phyloP scores from a whole-genome alignment of 1,284 basidiomycete genomes.

The Thelephora terrestris region DNA sequence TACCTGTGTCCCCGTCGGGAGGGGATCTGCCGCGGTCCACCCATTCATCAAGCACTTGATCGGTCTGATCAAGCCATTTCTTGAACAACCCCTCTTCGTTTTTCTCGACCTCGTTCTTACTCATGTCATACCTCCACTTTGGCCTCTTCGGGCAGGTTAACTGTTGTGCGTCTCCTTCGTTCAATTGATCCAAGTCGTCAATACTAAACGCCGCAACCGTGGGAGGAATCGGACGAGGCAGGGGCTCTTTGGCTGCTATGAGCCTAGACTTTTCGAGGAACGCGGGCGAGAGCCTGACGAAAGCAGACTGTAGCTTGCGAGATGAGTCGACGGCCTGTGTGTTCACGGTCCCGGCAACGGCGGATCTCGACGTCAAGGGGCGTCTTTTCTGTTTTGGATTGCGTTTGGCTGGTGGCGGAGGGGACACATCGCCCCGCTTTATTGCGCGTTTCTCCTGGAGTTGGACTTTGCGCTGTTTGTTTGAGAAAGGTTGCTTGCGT shows the following conservation, averaged over 20 bases:
- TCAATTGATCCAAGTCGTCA: conserved; percentile 11
- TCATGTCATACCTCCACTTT: conserved; percentile 76
- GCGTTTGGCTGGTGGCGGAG: conserved; percentile 30
- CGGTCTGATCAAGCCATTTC: conserved; percentile 63
- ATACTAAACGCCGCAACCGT: conserved; percentile 31
- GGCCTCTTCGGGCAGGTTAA: conserved; percentile 61
- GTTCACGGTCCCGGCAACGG: conserved; percentile 5
- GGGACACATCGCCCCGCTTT: conserved; percentile 61
- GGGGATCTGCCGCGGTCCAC: conserved; percentile 8
- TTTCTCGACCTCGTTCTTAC: conserved; percentile 76
- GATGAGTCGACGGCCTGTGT: conserved; percentile 29
- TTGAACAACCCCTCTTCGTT: conserved; percentile 76
- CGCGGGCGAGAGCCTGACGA: conserved; percentile 49
- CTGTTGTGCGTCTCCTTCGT: conserved; percentile 21
- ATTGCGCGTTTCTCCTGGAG: conserved; percentile 69
- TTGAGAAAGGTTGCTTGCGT: conserved; percentile 49
- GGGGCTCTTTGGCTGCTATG: conserved; percentile 42
- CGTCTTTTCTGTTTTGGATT: conserved; percentile 15
- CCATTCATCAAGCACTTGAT: conserved; percentile 48
- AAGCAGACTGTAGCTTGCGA: conserved; percentile 59
- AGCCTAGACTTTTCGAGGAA: conserved; percentile 57
- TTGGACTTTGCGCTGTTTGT: conserved; percentile 62
- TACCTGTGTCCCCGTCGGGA: background rate
- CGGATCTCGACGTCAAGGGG: conserved; percentile 16
- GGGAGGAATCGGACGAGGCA: conserved; percentile 50